Evolutionary conservation across 164 flowering plant genomes (phyloP).

Genomic region (Pachysandra terminalis): DNA sequence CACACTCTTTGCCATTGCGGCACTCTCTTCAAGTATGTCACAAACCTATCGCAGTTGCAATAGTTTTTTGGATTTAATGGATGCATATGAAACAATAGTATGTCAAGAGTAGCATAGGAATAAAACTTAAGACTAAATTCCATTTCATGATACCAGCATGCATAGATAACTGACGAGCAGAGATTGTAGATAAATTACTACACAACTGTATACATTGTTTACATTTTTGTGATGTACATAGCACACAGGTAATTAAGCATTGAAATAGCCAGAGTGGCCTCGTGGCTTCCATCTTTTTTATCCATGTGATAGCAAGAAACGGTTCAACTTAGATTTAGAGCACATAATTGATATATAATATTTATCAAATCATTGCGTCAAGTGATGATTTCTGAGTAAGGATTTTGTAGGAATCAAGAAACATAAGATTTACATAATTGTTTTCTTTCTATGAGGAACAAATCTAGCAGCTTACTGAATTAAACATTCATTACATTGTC

Average conservation of each 20-base stretch:
- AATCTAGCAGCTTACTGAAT: no score
- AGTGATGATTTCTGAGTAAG: no score
- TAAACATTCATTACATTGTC: not conserved
- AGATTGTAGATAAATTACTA: not conserved
- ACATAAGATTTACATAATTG: no score
- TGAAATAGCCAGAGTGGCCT: not conserved
- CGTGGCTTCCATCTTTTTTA: not conserved
- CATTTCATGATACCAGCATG: not conserved
- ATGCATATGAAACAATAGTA: not conserved
- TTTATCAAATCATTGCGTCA: no score
- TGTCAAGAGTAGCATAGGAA: slow-evolving; percentile 1
- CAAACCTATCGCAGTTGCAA: slow-evolving; percentile 56
- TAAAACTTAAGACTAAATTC: not conserved
- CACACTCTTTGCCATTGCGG: slow-evolving; percentile 43
- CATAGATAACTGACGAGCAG: not conserved
- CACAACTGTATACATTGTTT: no score
- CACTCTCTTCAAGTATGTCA: slow-evolving; percentile 89
- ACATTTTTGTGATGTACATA: no score
- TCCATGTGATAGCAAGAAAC: not conserved
- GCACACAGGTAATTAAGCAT: no score
- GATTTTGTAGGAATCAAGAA: no score
- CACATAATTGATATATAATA: not conserved
- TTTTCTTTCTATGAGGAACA: no score
- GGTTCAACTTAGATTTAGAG: not conserved
- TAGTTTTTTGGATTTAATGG: slow-evolving; percentile 1